Evolutionary conservation across 441 rosid genomes (phyloP).

Genomic region (Adansonia madagascariensis): DNA sequence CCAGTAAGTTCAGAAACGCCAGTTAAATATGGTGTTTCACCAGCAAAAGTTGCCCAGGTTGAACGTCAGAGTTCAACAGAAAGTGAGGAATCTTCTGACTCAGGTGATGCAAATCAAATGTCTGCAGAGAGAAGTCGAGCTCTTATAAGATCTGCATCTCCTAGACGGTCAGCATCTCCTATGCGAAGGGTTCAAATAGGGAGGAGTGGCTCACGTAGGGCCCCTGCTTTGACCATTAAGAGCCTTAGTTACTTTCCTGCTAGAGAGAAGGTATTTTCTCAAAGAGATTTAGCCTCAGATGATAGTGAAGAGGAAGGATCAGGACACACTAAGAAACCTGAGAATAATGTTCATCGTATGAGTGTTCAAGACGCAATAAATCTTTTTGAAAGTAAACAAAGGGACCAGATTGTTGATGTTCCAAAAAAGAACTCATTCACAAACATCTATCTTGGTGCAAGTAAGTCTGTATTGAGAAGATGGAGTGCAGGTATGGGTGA

Average conservation of each 20-base stretch:
- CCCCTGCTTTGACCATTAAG: constrained; percentile 61
- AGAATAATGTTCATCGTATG: constrained; percentile 47
- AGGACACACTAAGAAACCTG: constrained; percentile 46
- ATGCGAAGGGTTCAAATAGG: constrained; percentile 78
- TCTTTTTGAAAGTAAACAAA: constrained; percentile 69
- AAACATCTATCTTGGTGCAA: constrained; percentile 40
- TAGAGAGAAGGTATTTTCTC: constrained; percentile 44
- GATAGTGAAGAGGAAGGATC: constrained; percentile 52
- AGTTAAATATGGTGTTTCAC: constrained; percentile 65
- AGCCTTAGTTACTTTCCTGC: constrained; percentile 58
- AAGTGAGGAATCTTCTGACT: constrained; percentile 55
- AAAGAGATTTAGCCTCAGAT: constrained; percentile 42
- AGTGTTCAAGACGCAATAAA: constrained; percentile 69
- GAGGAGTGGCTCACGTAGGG: constrained; percentile 57
- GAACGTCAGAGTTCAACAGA: constrained; percentile 57
- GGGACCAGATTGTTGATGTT: constrained; percentile 45
- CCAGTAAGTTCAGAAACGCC: constrained; percentile 37
- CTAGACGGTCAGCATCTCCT: constrained; percentile 77
- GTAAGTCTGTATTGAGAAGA: constrained; percentile 64
- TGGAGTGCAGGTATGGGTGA: constrained; percentile 68
- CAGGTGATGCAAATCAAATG: constrained; percentile 43
- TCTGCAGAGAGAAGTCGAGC: constrained; percentile 62
- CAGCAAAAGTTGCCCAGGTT: constrained; percentile 63
- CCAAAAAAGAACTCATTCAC: constrained; percentile 43
- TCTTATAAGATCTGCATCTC: constrained; percentile 54